Base-by-base conservation (phyloP, 306 rosid genomes). In the Begonia loranthoides region DNA sequence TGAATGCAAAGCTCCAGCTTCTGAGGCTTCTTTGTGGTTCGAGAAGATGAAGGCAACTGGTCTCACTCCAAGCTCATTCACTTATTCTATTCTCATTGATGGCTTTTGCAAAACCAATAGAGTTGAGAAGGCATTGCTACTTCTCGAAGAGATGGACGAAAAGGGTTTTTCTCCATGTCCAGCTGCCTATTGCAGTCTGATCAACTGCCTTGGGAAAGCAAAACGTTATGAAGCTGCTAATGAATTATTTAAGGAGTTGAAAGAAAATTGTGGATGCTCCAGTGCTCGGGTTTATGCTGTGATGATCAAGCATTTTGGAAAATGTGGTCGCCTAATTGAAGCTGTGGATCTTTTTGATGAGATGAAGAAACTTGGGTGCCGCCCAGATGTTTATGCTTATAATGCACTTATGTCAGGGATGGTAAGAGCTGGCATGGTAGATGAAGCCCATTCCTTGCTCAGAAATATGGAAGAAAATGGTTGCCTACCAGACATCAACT, bases 71-170 rank as follows among this genome's bases (percentile, higher is more conserved):
- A 90, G 94, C 68, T 82, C 94, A 6, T 82, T 75, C 67, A 90
- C 95, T 17, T 85, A 79, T 71, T 86, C 97, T 45, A 85, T 90
- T 62, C 83, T 90, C 55, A 85, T 90, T 3, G 97, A 90, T 55
- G 95, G 95, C 57, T 82, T 77, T 55, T 90, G 94, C 71, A 85
- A 90, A 75, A 85, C 95, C 55, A 80, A 76, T 62, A 72, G 81
- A 72, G 76, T 90, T 50, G 95, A 90, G 73, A 78, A 79, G 64
- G 94, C 95, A 51, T 61, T 90, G 62, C 45, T 90, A 70, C 95
- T 90, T 78, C 95, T 85, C n/a, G 95, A 90, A 56, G 94, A 85
- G 71, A 90, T 90, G 97, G 97, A 85, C 52, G 97, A 90, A 70
- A 90, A 74, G 49, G 64, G 64, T 19, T 78, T 82, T 72, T 94